phyloP scores from a whole-genome alignment of 192 early-diverging fungal genomes.

The Chytriomyces sp. region DNA sequence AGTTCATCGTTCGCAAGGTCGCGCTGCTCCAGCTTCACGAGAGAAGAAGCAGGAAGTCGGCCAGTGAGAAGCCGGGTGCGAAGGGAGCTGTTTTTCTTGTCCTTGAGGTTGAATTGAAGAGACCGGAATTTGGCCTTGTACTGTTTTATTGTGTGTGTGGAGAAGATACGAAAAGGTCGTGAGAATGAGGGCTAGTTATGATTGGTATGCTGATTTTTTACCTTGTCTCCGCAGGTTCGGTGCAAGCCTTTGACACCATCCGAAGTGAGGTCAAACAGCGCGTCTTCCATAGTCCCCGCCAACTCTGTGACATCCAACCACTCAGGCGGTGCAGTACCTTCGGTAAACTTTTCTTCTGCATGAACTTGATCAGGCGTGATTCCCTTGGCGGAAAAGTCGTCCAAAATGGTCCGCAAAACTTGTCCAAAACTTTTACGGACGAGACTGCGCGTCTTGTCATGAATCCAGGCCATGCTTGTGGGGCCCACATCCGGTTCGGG shows the following conservation, averaged over 20 bases:
- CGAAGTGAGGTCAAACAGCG: conserved; percentile 42
- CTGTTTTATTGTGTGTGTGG: conserved; percentile 15
- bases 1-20: conserved; percentile 68
- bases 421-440: conserved; percentile 41
- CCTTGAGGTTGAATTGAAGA: conserved; percentile 59
- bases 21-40: conserved; percentile 41
- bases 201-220: not conserved
- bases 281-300: conserved; percentile 43
- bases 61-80: conserved; percentile 37
- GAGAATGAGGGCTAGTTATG: conserved; percentile 5
- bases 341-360: not conserved
- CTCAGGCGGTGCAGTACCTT: not conserved
- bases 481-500: conserved; percentile 31
- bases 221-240: conserved; percentile 35
- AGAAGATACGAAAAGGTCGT: not conserved
- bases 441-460: conserved; percentile 34
- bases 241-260: conserved; percentile 28
- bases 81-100: conserved; percentile 42
- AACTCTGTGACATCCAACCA: conserved; percentile 38
- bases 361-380: not conserved
- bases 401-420: conserved; percentile 36
- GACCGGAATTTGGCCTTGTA: conserved; percentile 54
- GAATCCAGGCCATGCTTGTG: conserved; percentile 30
- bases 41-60: conserved; percentile 27
- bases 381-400: conserved; percentile 5